Evolutionary conservation across 2,329 filamentous ascomycete genomes (phyloP).

Genomic region (Emericellopsis atlantica): DNA sequence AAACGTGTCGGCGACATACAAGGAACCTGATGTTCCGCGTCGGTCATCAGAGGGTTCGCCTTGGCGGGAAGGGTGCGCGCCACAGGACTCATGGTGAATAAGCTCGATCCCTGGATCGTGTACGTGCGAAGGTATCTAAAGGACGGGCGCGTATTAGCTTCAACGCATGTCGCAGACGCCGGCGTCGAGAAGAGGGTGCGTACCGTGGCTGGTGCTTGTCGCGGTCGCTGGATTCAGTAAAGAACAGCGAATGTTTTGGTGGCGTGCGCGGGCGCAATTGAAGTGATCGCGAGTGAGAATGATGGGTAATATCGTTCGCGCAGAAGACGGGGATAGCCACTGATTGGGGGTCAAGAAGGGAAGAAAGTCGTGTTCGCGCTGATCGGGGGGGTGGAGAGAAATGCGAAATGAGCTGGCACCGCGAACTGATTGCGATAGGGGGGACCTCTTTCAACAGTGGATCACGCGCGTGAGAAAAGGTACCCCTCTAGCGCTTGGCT

Average conservation of each 20-base stretch:
- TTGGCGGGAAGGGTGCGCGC: constrained; percentile 3
- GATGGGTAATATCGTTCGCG: neutral
- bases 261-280: neutral
- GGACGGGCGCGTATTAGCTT: neutral
- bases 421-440: no score
- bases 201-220: neutral
- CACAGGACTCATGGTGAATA: neutral
- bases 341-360: neutral
- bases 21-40: neutral
- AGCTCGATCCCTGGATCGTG: neutral
- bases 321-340: neutral
- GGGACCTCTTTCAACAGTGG: no score
- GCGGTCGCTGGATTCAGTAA: neutral
- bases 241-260: neutral
- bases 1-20: neutral
- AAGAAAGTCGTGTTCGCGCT: neutral
- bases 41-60: constrained; percentile 3
- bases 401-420: no score
- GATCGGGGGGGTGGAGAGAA: neutral
- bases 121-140: no score
- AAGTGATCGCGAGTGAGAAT: neutral
- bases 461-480: no score
- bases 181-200: neutral
- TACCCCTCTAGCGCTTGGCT: no score
- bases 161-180: neutral